phyloP scores from a whole-genome alignment of 139 green algal species.

The Picochlorum sp. region DNA sequence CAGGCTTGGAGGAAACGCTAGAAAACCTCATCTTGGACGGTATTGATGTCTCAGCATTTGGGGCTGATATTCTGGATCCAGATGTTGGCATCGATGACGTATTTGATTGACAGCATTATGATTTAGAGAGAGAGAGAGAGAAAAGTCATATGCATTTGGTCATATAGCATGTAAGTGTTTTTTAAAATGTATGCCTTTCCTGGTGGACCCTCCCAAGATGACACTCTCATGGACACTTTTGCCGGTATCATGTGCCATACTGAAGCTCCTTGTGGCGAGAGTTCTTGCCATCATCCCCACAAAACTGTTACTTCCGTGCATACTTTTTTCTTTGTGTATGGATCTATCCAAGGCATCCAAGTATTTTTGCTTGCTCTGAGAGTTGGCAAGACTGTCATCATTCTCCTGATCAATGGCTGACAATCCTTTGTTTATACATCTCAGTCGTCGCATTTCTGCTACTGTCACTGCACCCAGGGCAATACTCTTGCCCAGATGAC shows the following conservation, averaged over 20 bases:
- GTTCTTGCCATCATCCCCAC: neutral
- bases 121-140: too few species aligned
- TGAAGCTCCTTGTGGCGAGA: conserved; percentile 5
- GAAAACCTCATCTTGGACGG: conserved; percentile 84
- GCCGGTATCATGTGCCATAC: neutral
- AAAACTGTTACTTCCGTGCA: neutral
- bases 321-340: neutral
- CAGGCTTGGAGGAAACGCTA: conserved; percentile 72
- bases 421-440: conserved; percentile 34
- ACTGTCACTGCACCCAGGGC: conserved; percentile 37
- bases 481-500: conserved; percentile 28
- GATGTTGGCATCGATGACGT: conserved; percentile 66
- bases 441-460: conserved; percentile 32
- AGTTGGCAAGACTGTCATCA: neutral
- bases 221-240: neutral
- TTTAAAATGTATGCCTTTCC: neutral
- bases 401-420: neutral
- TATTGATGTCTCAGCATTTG: conserved; percentile 61
- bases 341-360: neutral
- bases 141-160: too few species aligned
- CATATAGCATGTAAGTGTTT: neutral
- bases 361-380: neutral
- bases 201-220: neutral
- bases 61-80: conserved; percentile 62
- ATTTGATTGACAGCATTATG: conserved; percentile 54